A percentile compares a stretch with the other conserved stretches of the same genome.
Evolutionary conservation across 2,329 filamentous ascomycete genomes (phyloP).

Genomic region (Botrytis fragariae): DNA sequence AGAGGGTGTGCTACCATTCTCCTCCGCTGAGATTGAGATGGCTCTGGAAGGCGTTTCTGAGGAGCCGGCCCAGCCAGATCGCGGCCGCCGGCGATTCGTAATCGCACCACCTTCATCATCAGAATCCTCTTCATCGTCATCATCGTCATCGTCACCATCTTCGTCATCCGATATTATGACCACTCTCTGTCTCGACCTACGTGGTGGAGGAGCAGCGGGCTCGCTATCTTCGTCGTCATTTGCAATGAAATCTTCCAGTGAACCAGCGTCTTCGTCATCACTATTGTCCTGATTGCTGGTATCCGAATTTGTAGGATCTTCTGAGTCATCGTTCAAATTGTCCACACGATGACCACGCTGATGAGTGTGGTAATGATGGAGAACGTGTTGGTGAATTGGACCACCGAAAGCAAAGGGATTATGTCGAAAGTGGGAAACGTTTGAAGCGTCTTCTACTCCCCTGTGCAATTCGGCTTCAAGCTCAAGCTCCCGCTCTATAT

Average conservation of each 20-base stretch:
- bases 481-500: conserved; percentile 21
- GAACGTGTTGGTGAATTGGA: background rate
- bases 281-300: conserved; percentile 23
- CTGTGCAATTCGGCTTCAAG: background rate
- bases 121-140: background rate
- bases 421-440: background rate
- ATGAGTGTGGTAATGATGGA: conserved; percentile 17
- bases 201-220: conserved; percentile 14
- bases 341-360: conserved; percentile 15
- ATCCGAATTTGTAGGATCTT: conserved; percentile 13
- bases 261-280: conserved; percentile 33
- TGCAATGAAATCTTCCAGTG: conserved; percentile 36
- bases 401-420: background rate
- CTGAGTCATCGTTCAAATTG: conserved; percentile 10
- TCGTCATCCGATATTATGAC: conserved; percentile 34
- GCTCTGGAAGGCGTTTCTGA: conserved; percentile 26
- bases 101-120: conserved; percentile 38
- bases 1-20: conserved; percentile 26
- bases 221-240: conserved; percentile 30
- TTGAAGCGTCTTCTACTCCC: background rate
- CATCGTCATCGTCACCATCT: conserved; percentile 17
- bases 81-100: conserved; percentile 30
- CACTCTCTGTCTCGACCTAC: conserved; percentile 2
- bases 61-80: conserved; percentile 17
- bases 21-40: conserved; percentile 25